Evolutionary conservation across 257 asterid genomes (phyloP).

Genomic region (Solanum stenotomum): DNA sequence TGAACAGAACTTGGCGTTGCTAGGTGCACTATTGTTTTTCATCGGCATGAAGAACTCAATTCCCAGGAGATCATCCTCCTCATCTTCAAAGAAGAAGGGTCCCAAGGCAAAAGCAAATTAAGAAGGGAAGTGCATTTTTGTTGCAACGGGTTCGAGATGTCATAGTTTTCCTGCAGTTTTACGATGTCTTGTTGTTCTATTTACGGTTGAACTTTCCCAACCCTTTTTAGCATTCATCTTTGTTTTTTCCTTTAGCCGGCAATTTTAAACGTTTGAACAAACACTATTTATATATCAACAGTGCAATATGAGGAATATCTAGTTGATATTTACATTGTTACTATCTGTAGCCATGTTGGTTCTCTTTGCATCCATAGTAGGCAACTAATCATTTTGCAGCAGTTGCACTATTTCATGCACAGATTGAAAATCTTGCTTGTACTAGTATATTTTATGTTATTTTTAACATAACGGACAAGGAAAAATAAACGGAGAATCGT

Average conservation of each 20-base stretch:
- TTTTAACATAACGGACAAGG: neutral
- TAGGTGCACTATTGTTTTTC: constrained; percentile 78
- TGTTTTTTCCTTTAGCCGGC: neutral
- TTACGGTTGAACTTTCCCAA: neutral
- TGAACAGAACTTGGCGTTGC: constrained; percentile 61
- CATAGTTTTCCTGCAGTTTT: neutral
- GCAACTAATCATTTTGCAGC: neutral
- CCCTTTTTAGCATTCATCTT: neutral
- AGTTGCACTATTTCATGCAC: neutral
- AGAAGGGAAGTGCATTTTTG: constrained; percentile 17
- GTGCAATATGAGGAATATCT: neutral
- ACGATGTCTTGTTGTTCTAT: neutral
- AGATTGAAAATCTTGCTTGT: neutral
- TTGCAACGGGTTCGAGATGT: neutral
- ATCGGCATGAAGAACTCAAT: constrained; percentile 88
- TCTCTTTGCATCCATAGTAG: neutral
- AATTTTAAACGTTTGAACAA: neutral
- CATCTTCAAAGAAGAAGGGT: constrained; percentile 53
- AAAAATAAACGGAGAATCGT: no score
- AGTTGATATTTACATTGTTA: neutral
- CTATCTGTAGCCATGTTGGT: neutral
- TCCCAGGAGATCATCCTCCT: constrained; percentile 38
- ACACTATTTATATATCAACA: neutral
- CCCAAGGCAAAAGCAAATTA: constrained; percentile 62
- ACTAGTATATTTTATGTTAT: neutral